Evolutionary conservation across 1,284 basidiomycete species (phyloP).

Genomic region (Porodaedalea pini): DNA sequence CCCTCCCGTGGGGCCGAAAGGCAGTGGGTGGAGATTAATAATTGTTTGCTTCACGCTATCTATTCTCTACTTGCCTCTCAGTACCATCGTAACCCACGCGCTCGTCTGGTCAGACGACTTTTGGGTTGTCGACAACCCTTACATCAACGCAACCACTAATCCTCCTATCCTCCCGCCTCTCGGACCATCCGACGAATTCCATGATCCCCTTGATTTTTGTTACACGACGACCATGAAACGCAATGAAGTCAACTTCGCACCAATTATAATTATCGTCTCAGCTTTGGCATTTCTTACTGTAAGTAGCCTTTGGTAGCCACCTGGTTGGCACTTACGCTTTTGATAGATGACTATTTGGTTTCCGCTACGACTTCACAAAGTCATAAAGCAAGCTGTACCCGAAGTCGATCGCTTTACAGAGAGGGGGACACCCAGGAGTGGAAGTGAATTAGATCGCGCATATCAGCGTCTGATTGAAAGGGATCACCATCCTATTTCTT

Average conservation of each 20-base stretch:
- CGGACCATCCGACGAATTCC: constrained; percentile 53
- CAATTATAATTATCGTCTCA: constrained; percentile 57
- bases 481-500: constrained; percentile 68
- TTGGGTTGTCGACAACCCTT: constrained; percentile 70
- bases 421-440: constrained; percentile 58
- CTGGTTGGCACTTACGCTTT: constrained; percentile 1
- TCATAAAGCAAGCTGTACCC: constrained; percentile 59
- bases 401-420: constrained; percentile 69
- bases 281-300: constrained; percentile 52
- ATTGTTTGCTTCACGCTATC: constrained; percentile 61
- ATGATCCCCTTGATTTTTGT: constrained; percentile 72
- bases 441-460: constrained; percentile 63
- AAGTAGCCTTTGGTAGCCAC: constrained; percentile 24
- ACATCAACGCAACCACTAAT: constrained; percentile 51
- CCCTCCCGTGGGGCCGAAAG: constrained; percentile 40
- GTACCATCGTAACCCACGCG: constrained; percentile 68
- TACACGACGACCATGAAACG: constrained; percentile 72
- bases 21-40: constrained; percentile 49
- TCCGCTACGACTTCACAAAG: constrained; percentile 57
- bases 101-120: constrained; percentile 72
- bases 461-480: constrained; percentile 65
- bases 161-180: constrained; percentile 47
- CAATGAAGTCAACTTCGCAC: constrained; percentile 72
- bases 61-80: constrained; percentile 64
- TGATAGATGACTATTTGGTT: constrained; percentile 68